These are phyloP conservation scores for Pseudoturritis turrita DNA, from an alignment of 345 rosid species.

Conservation along the genomic window DNA sequence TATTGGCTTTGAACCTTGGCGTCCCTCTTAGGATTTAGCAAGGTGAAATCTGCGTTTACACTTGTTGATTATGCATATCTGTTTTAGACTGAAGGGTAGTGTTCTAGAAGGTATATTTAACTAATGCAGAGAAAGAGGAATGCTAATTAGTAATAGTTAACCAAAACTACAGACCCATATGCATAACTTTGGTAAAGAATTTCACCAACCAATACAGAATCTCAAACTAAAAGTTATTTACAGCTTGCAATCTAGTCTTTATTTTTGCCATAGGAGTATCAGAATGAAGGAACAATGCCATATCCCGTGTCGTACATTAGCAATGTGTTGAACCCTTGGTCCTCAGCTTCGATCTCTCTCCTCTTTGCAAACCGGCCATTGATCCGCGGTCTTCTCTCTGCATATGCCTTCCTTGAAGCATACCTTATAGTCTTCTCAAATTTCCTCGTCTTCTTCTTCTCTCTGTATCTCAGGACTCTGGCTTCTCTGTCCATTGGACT, in stretches of 20 bases:
- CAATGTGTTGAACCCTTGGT: constrained; percentile 50
- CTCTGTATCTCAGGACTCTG: constrained; percentile 85
- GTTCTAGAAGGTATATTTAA: background rate
- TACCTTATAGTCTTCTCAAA: constrained; percentile 96
- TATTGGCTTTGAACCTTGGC: constrained; percentile 1
- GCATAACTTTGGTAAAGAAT: background rate
- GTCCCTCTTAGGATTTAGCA: background rate
- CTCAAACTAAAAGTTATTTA: constrained; percentile 11
- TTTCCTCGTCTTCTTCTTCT: constrained; percentile 82
- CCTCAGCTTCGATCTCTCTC: constrained; percentile 50
- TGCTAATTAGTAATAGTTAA: background rate
- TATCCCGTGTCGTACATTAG: constrained; percentile 48
- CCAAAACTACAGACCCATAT: constrained; percentile 11
- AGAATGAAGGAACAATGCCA: constrained; percentile 77
- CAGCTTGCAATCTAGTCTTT: background rate
- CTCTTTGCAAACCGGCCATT: constrained; percentile 95
- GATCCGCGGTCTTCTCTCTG: constrained; percentile 86
- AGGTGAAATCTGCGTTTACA: background rate
- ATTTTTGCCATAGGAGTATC: background rate
- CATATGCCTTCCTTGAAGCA: constrained; percentile 96
- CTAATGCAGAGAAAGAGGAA: background rate
- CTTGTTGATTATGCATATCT: background rate
- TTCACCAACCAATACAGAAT: constrained; percentile 5
- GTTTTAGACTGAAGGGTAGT: too few relatives aligned
- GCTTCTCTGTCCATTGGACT: constrained; percentile 85